A percentile compares a stretch with the other conserved stretches of the same genome.
Conservation (phyloP, 192 early-diverging fungal species). For the Gamsiella multidivaricata region DNA sequence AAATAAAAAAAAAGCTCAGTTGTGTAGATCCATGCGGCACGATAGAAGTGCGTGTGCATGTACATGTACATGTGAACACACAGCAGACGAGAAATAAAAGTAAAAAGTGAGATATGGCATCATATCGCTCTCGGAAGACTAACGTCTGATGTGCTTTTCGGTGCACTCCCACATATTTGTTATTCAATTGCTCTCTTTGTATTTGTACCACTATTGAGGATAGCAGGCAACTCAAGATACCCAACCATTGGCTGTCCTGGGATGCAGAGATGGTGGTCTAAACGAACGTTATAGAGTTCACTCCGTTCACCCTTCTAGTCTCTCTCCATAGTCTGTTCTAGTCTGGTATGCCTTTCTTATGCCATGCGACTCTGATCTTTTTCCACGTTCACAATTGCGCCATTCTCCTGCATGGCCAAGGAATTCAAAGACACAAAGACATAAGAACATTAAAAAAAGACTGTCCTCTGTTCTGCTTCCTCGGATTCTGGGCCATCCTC, state of each 20-base stretch:
- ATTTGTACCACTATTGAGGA: not conserved
- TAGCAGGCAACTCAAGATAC: not conserved
- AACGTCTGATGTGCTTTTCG: not conserved
- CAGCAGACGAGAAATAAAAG: too few species aligned
- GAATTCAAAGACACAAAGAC: too few species aligned
- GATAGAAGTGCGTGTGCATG: not conserved
- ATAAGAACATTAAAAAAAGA: too few species aligned
- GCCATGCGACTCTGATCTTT: not conserved
- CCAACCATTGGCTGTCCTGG: not conserved
- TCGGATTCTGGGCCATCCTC: constrained; percentile 16
- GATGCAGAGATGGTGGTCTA: constrained; percentile 12
- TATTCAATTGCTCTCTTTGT: not conserved
- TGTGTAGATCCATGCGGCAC: too few species aligned
- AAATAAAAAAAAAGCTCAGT: too few species aligned
- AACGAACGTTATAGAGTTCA: too few species aligned
- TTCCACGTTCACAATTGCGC: not conserved
- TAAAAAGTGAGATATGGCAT: constrained; percentile 50
- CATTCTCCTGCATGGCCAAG: not conserved
- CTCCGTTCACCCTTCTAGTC: too few species aligned
- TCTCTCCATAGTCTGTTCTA: too few species aligned
- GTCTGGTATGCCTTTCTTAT: too few species aligned
- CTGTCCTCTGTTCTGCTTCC: not conserved
- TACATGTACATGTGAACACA: not conserved
- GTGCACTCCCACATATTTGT: not conserved
- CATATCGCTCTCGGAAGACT: constrained; percentile 36